These are phyloP conservation scores for Talaromyces sp. DNA, from an alignment of 2,329 filamentous ascomycete species.

Conservation along the genomic window DNA sequence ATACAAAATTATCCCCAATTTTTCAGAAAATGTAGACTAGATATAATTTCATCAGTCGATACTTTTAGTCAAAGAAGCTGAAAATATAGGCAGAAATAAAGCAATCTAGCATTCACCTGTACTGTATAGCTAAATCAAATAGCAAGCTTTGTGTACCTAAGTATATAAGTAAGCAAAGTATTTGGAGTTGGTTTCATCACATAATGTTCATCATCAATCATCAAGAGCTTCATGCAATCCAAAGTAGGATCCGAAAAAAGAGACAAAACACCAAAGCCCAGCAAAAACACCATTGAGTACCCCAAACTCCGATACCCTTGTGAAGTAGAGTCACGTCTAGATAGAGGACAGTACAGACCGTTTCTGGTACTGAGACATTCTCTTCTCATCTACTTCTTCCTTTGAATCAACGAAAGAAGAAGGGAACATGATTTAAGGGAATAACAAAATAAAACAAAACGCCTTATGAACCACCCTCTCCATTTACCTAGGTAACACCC, in stretches of 20 bases:
- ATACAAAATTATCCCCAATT: not conserved
- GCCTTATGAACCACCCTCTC: not conserved
- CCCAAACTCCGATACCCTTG: not conserved
- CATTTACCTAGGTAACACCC: not conserved
- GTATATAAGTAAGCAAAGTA: constrained; percentile 3
- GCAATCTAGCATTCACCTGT: constrained; percentile 3
- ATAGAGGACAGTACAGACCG: not conserved
- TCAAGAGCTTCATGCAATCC: constrained; percentile 2
- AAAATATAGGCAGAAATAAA: not conserved
- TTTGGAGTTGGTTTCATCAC: not conserved
- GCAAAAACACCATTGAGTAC: not conserved
- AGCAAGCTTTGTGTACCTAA: constrained; percentile 2
- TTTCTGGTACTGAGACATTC: not conserved
- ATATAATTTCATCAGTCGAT: not conserved
- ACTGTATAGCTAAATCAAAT: constrained; percentile 5
- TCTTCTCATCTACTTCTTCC: not conserved
- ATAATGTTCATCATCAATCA: constrained; percentile 4
- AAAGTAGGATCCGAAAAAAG: not conserved
- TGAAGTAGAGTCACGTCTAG: not conserved
- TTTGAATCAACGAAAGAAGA: not conserved
- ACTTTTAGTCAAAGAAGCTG: not conserved
- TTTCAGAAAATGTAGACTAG: too few species aligned
- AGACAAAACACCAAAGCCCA: not conserved
- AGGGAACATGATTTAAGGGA: not conserved
- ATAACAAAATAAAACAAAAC: not conserved